Evolutionary conservation across 2,329 filamentous ascomycete genomes (phyloP), one percentile per base, ranked within the genome.

Genomic region (Lachnellula occidentalis): DNA sequence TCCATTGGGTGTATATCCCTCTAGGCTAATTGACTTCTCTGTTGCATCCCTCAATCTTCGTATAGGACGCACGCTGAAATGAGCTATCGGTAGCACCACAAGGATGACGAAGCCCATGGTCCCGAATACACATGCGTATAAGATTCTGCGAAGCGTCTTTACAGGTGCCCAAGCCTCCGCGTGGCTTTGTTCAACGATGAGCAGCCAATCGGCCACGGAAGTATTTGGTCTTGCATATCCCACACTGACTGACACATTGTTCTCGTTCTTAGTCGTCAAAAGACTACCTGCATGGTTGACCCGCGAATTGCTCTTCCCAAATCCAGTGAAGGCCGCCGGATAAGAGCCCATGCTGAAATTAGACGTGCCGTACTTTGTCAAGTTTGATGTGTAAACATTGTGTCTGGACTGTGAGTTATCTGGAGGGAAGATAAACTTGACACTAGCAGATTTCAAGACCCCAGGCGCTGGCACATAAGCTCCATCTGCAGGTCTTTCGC

Each of bases 71-170:
- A 94, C 90, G 48, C 88, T 88, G 56, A 87, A 81, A 67, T 96
- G 91, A 1, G 91, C 90, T 37, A 91, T 83, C 0, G 91, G 90
- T 37, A 92, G 79, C 2, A 90, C 78, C 1, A 95, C 69, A 8
- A 95, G 58, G 3, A 91, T 68, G 50, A 95, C 80, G 4, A 87
- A 76, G 0, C 86, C 91, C 12, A 86, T 79, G 0, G 90, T 92
- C 1, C 87, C 89, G 67, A 96, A 95, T 0, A 95, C 87, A 58
- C 90, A 95, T 5, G 83, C 89, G 2, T 96, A 72, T 1, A 96
- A 79, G 49, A 96, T 89, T 47, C 86, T 85, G 19, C 88, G 83
- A n/a, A 96, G 76, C 19, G 82, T 84, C 27, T 76, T 72, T 54
- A 96, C 91, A 0, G 91, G 88, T 7, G 77, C 76, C 72, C 87